Conservation (phyloP, 257 asterid genomes). For the Solanum sitiens region DNA sequence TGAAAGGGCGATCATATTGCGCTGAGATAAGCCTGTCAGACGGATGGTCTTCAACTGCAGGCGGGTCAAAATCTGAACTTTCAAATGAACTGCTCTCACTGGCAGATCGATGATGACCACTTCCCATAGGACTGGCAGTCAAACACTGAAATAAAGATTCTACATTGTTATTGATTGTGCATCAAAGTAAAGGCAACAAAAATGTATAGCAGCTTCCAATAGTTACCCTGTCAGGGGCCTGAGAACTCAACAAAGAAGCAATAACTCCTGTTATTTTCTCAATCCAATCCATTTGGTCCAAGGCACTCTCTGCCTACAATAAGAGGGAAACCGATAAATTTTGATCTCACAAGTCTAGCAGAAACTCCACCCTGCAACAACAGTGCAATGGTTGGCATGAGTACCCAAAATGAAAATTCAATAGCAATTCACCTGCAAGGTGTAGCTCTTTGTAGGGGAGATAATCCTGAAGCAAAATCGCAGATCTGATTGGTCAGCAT, state of each 20-base stretch:
- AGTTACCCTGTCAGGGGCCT: constrained; percentile 90
- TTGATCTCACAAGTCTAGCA: constrained; percentile 1
- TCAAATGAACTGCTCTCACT: constrained; percentile 97
- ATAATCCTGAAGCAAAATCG: constrained; percentile 98
- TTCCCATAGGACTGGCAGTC: constrained; percentile 77
- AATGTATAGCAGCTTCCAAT: not conserved
- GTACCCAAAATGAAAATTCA: constrained; percentile 2
- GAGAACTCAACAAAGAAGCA: constrained; percentile 94
- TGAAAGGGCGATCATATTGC: constrained; percentile 56
- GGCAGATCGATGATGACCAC: constrained; percentile 88
- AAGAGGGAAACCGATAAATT: constrained; percentile 20
- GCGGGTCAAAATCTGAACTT: constrained; percentile 85
- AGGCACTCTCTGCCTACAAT: constrained; percentile 95
- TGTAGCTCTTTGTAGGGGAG: constrained; percentile 97
- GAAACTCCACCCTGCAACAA: not conserved
- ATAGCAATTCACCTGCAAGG: constrained; percentile 66
- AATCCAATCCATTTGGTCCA: constrained; percentile 99
- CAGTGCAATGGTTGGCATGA: not conserved
- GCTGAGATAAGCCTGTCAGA: constrained; percentile 58
- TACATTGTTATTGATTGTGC: not conserved
- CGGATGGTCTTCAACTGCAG: constrained; percentile 71
- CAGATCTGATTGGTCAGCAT: constrained; percentile 97
- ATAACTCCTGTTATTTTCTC: constrained; percentile 98
- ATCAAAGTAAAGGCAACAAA: not conserved
- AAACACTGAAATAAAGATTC: constrained; percentile 45